phyloP scores from a whole-genome alignment of 106 monocot genomes.

The Iris macrosiphon region DNA sequence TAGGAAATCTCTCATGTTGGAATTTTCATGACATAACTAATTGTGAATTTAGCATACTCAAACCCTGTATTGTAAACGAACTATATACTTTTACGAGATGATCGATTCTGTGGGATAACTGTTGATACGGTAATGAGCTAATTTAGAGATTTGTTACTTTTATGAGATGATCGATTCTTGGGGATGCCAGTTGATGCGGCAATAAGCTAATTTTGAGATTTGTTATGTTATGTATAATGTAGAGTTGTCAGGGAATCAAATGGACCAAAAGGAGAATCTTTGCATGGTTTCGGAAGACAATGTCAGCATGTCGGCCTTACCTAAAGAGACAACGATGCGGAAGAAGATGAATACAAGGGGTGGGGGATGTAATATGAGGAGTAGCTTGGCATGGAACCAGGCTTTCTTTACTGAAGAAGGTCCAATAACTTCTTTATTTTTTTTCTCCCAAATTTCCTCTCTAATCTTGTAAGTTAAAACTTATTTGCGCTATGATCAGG shows the following conservation, averaged over 20 bases:
- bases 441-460: neutral
- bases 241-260: slow-evolving; percentile 9
- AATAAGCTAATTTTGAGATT: neutral
- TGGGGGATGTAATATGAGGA: slow-evolving; percentile 45
- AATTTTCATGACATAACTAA: no score
- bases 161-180: no score
- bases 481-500: slow-evolving; percentile 32
- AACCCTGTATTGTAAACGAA: no score
- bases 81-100: no score
- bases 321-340: neutral
- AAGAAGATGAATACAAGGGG: slow-evolving; percentile 25
- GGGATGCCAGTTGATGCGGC: neutral
- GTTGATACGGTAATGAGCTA: no score
- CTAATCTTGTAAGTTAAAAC: neutral
- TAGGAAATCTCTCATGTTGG: no score
- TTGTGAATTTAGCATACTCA: no score
- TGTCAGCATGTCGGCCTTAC: neutral
- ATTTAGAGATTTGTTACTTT: no score
- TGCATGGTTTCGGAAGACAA: slow-evolving; percentile 2
- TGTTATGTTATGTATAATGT: neutral
- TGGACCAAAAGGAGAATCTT: slow-evolving; percentile 18
- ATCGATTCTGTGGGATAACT: no score
- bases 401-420: slow-evolving; percentile 93
- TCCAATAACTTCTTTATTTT: slow-evolving; percentile 5
- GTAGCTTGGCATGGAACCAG: slow-evolving; percentile 93